Evolutionary conservation across 2,329 filamentous ascomycete species (phyloP).

Genomic region (Gremmenia infestans): DNA sequence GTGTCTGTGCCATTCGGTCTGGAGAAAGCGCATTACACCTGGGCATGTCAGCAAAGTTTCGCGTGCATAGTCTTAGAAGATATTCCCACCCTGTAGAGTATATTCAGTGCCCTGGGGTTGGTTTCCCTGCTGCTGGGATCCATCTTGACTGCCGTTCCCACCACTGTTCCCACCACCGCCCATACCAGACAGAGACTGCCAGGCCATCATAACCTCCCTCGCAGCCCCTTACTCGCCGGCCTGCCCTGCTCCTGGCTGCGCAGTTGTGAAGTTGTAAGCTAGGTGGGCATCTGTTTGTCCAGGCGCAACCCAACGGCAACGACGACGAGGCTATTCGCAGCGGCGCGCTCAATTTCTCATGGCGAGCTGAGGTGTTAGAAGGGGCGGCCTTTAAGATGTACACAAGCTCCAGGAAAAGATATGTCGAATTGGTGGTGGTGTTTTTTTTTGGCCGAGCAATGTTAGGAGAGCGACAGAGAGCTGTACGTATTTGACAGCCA

Average conservation of each 20-base stretch:
- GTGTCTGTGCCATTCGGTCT: constrained; percentile 98
- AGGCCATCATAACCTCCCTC: constrained; percentile 51
- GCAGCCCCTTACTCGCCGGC: constrained; percentile 15
- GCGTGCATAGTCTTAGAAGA: not conserved
- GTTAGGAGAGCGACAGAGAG: not conserved
- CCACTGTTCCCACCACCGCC: constrained; percentile 24
- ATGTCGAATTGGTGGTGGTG: not conserved
- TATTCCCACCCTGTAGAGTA: constrained; percentile 58
- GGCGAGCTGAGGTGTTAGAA: not conserved
- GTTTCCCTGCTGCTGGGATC: constrained; percentile 25
- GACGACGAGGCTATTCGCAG: constrained; percentile 16
- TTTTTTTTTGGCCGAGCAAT: not conserved
- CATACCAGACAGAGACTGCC: constrained; percentile 61
- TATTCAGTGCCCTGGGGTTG: constrained; percentile 63
- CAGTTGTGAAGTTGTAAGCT: constrained; percentile 4
- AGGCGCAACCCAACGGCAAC: constrained; percentile 17
- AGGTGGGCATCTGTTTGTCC: constrained; percentile 20
- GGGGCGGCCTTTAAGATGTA: not conserved
- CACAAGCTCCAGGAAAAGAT: constrained; percentile 6
- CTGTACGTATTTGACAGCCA: not conserved
- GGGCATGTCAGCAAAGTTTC: constrained; percentile 57
- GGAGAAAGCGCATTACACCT: constrained; percentile 99
- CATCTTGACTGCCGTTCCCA: constrained; percentile 24
- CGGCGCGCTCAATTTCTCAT: constrained; percentile 19
- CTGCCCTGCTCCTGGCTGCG: constrained; percentile 4